Base-by-base conservation (phyloP, 345 rosid species). In the Citrus hindsii region DNA sequence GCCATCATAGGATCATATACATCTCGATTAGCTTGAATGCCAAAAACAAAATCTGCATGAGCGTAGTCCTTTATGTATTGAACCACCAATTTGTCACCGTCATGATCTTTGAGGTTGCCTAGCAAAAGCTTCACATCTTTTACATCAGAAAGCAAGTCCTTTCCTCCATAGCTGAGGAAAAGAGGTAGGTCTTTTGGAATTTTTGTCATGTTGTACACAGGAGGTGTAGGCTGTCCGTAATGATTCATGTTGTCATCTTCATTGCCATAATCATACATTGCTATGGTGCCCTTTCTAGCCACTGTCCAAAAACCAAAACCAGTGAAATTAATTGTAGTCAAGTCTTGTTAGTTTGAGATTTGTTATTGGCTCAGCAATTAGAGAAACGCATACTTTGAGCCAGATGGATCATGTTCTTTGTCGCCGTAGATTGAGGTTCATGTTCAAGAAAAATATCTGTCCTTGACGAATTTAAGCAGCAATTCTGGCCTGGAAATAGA, bases 351-450 rank as follows among this genome's bases (percentile, higher is more conserved):
- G 19, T 32, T 32, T 30, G 18, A 16, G 37, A 28, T 32, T 63
- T 6, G 14, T 25, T 59, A 60, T 38, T 60, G 35, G 8, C 35
- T 60, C 25, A 25, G 8, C 12, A 59, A 25, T 60, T 37, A 40
- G 40, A 42, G 69, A 75, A 18, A 64, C 4, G 51, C 90, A 70
- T 80, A 86, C 92, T 88, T 80, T 91, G 95, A 79, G 92, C 75
- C 0, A 89, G 38, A 80, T 89, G 95, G 81, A 91, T 74, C 87
- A 91, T 79, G 86, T 91, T 91, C 82, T 88, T 89, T 7, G 82
- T 87, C 5, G 86, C 51, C 2, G 91, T 82, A 48, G 93, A 56
- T 75, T 88, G 93, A 59, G 89, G 92, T 46, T 85, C 90, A 60
- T 88, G 85, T 37, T 87, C 78, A 14, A 89, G 85, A 69, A 87